Evolutionary conservation across 208 protist species (phyloP).

Genomic region (Leishmania turanica): DNA sequence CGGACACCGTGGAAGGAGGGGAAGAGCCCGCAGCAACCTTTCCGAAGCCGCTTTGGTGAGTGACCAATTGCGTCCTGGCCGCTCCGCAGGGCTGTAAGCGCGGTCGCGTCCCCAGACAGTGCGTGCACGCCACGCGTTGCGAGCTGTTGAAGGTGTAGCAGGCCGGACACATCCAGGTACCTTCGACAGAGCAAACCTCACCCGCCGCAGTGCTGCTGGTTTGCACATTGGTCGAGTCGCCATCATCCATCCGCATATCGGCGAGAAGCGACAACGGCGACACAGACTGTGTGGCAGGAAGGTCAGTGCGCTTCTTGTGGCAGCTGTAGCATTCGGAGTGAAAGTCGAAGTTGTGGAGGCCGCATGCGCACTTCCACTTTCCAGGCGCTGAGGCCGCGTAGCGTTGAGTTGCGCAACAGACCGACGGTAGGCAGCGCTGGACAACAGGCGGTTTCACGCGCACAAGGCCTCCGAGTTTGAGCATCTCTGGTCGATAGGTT

Average conservation of each 20-base stretch:
- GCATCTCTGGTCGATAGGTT: not conserved
- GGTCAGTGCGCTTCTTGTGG: conserved; percentile 21
- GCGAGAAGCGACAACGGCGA: conserved; percentile 18
- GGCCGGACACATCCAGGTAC: conserved; percentile 21
- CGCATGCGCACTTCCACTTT: conserved; percentile 71
- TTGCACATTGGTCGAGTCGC: not conserved
- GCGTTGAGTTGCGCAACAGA: not conserved
- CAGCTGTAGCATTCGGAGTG: conserved; percentile 70
- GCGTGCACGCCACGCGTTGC: conserved; percentile 16
- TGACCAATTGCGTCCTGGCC: not conserved
- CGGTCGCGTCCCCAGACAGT: conserved; percentile 10
- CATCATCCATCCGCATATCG: not conserved
- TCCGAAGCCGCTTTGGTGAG: not conserved
- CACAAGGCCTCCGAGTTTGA: not conserved
- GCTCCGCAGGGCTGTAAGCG: not conserved
- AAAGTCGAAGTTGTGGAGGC: conserved; percentile 73
- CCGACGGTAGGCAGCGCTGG: not conserved
- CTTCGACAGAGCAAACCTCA: conserved; percentile 4
- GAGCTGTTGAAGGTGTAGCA: conserved; percentile 34
- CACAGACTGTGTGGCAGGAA: not conserved
- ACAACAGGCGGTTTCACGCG: not conserved
- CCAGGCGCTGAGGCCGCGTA: conserved; percentile 1
- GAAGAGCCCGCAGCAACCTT: not conserved
- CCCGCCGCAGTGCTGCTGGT: not conserved
- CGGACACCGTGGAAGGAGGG: not conserved